A percentile compares a stretch with the other conserved stretches of the same genome.
phyloP scores from a whole-genome alignment of 352 stramenopile species.

The Blastocystis sp. region DNA sequence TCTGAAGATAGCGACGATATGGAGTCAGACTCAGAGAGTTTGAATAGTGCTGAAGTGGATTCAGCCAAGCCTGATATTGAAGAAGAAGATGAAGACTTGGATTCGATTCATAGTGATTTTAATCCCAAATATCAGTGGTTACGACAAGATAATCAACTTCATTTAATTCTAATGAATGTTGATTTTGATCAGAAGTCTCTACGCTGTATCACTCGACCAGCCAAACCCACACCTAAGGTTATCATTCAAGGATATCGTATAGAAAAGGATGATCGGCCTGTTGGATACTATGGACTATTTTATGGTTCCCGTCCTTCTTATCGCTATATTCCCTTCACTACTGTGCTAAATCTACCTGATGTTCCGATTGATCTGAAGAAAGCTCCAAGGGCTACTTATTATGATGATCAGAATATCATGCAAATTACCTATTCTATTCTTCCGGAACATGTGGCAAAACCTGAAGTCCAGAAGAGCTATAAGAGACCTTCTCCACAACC shows the following conservation, averaged over 20 bases:
- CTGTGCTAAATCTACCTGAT: conserved; percentile 35
- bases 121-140: conserved; percentile 62
- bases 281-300: conserved; percentile 42
- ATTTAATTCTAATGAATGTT: conserved; percentile 34
- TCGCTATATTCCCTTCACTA: conserved; percentile 45
- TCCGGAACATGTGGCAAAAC: neutral
- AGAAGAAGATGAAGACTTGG: neutral
- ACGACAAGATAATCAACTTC: conserved; percentile 9
- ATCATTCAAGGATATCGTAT: conserved; percentile 56
- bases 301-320: conserved; percentile 7
- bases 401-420: conserved; percentile 54
- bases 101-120: neutral
- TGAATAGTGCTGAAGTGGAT: neutral
- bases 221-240: conserved; percentile 23
- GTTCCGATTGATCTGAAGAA: conserved; percentile 10
- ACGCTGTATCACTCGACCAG: conserved; percentile 26
- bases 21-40: neutral
- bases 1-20: neutral
- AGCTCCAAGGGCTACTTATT: conserved; percentile 17
- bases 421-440: conserved; percentile 31
- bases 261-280: neutral
- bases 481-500: neutral
- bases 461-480: neutral
- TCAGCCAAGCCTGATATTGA: conserved; percentile 7
- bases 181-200: conserved; percentile 49